Conservation (phyloP, 768 basidiomycete species). For the Pisolithus albus region DNA sequence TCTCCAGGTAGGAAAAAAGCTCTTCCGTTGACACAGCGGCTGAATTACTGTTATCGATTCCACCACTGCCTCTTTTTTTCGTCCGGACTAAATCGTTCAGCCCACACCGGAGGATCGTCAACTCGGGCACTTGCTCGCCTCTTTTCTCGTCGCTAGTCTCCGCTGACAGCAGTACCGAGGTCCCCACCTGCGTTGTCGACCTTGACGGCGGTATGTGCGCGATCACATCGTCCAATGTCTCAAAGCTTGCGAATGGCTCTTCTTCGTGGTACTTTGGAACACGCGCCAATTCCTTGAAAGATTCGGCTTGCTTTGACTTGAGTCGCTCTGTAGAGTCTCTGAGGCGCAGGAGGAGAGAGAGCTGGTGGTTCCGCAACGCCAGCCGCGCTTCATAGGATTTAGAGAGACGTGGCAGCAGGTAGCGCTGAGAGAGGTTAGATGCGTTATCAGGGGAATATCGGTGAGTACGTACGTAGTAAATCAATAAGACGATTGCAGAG, state of each 20-base stretch:
- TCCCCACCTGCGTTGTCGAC: neutral
- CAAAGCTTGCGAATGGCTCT: constrained; percentile 36
- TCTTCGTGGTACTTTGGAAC: constrained; percentile 46
- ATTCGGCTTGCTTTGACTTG: constrained; percentile 48
- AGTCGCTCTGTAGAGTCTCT: constrained; percentile 49
- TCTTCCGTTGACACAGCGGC: constrained; percentile 48
- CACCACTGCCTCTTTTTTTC: constrained; percentile 10
- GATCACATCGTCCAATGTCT: constrained; percentile 37
- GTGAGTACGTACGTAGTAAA: constrained; percentile 54
- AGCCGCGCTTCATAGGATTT: constrained; percentile 54
- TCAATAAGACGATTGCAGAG: constrained; percentile 47
- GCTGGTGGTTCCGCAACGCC: constrained; percentile 56
- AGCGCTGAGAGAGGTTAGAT: constrained; percentile 40
- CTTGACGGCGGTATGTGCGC: constrained; percentile 4
- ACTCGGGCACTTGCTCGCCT: constrained; percentile 33
- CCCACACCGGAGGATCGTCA: constrained; percentile 59
- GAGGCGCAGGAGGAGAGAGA: constrained; percentile 46
- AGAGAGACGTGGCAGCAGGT: constrained; percentile 60
- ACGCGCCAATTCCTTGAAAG: constrained; percentile 52
- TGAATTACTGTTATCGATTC: constrained; percentile 9
- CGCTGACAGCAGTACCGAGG: constrained; percentile 1
- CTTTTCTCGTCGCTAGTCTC: constrained; percentile 8
- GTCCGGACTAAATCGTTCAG: constrained; percentile 42
- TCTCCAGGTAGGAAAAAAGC: constrained; percentile 52
- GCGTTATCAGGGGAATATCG: neutral